phyloP scores from a whole-genome alignment of 805 yeast species.

The Zygotorulaspora florentina region DNA sequence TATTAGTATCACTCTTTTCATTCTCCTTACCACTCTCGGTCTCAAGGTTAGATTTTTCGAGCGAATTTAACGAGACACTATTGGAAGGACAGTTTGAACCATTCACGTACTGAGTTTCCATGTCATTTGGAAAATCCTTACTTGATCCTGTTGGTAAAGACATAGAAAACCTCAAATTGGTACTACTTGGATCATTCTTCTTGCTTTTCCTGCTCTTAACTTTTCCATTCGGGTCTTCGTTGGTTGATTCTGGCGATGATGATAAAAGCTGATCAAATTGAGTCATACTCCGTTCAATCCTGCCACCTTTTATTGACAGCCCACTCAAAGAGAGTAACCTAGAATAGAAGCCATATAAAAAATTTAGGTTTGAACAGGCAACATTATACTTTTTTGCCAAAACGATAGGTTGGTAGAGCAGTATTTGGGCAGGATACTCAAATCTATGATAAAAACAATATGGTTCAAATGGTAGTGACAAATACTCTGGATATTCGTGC shows the following conservation, averaged over 20 bases:
- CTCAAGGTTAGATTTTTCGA: background rate
- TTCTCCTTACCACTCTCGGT: background rate
- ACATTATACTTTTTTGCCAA: constrained; percentile 24
- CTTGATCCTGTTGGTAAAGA: background rate
- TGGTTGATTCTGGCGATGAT: background rate
- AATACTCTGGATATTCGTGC: constrained; percentile 33
- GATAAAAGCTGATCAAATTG: constrained; percentile 7
- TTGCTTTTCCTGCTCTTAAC: background rate
- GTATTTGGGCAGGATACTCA: constrained; percentile 33
- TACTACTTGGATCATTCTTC: background rate
- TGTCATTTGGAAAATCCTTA: background rate
- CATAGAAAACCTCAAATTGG: background rate
- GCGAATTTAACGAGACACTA: background rate
- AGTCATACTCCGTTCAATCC: constrained; percentile 15
- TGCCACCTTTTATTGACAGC: constrained; percentile 27
- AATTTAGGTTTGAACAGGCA: constrained; percentile 26
- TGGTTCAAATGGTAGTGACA: constrained; percentile 34
- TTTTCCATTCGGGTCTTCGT: background rate
- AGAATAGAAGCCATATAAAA: constrained; percentile 31
- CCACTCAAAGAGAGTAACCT: constrained; percentile 30
- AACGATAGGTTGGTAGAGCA: constrained; percentile 28
- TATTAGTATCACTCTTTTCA: background rate
- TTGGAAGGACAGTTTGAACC: background rate
- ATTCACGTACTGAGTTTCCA: background rate
- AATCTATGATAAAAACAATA: constrained; percentile 34